These are phyloP conservation scores for Cunninghamia lanceolata DNA, from an alignment of 75 land plant species.

Conservation along the genomic window DNA sequence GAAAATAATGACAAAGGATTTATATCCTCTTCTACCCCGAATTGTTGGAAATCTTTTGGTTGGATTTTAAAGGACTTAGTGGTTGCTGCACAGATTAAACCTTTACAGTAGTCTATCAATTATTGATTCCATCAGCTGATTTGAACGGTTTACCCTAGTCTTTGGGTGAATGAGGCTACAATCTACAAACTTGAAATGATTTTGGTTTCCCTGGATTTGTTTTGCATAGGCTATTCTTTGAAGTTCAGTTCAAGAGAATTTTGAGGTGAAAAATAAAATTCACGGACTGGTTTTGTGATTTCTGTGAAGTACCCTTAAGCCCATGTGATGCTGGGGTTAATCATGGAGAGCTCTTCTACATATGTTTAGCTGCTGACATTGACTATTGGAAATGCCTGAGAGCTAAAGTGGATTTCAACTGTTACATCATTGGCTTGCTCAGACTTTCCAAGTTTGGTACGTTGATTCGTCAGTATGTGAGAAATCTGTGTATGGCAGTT, in stretches of 20 bases:
- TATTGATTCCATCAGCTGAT: background rate
- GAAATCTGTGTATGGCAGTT: background rate
- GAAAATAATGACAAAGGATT: background rate
- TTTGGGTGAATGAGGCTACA: background rate
- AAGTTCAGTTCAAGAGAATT: background rate
- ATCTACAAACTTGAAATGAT: background rate
- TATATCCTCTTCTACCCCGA: background rate
- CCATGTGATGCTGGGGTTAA: background rate
- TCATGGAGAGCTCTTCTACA: background rate
- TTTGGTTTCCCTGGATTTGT: background rate
- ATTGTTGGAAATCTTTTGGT: background rate
- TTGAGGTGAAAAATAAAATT: background rate
- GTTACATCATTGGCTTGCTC: background rate
- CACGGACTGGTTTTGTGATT: too few species aligned
- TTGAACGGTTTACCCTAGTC: background rate
- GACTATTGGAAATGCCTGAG: background rate
- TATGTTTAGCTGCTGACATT: background rate
- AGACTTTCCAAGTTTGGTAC: background rate
- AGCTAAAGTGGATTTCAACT: background rate
- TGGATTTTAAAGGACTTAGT: background rate
- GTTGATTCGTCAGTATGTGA: background rate
- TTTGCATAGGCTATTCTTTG: background rate
- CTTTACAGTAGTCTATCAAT: background rate
- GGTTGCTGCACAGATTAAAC: background rate
- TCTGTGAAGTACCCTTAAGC: background rate